Evolutionary conservation across 2,329 filamentous ascomycete species (phyloP), one percentile per base, ranked within the genome.

Genomic region (Ascochyta viciae-villosae): DNA sequence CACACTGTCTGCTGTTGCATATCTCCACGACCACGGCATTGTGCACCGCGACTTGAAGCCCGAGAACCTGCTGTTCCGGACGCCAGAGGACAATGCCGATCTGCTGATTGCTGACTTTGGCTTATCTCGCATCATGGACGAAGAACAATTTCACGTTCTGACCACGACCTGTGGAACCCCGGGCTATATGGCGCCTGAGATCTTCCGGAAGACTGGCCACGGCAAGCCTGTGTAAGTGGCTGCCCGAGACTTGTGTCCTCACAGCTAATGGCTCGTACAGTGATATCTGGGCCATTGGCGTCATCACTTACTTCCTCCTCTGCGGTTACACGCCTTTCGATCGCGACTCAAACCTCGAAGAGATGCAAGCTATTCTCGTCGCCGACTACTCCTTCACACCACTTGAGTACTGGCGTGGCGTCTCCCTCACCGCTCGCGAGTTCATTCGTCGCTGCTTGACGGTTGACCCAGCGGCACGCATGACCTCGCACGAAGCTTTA

Each of bases 281-380:
- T 49, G 95, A 99, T 76, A 89, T 99, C 62, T 99, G 95, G 95
- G 95, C 95, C 34, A 92, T 98, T 61, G 95, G 95, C 42, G 95
- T 99, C 39, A 99, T 99, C 73, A 98, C 95, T 29, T 99, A 98
- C 81, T 99, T 99, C 81, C 82, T 99, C 27, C 88, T 99, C 46
- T 98, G 95, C 77, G 95, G 95, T 56, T 98, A 98, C 80, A 99
- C 95, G 0, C 95, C 95, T 12, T 99, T 99, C 75, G 95, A 99
- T 78, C 90, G 95, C 52, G 95, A 98, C 77, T 94, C 88, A 67
- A 96, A 99, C 78, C 88, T 98, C 71, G 95, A 99, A 80, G 95
- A 99, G 80, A 98, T 99, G 94, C 94, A 98, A 80, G 95, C 95
- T 67, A 99, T 99, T 73, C 86, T 98, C 53, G 90, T 92, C 60